Conservation (phyloP, 805 yeast species). For the Cyberlindnera maclurae region DNA sequence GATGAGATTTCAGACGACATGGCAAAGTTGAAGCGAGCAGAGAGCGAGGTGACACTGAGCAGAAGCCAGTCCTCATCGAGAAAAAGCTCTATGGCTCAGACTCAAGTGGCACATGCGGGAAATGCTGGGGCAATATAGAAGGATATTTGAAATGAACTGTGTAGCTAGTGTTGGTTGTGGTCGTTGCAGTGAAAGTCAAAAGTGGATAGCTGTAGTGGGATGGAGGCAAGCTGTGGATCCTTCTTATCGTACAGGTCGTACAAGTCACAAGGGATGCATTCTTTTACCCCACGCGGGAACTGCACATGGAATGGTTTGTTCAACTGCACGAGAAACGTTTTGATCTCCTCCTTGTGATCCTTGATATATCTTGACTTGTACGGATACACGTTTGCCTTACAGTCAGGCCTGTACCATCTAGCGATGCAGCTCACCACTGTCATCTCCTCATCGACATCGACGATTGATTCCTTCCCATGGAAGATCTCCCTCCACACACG, state of each 20-base stretch:
- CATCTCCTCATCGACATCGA: slow-evolving; percentile 4
- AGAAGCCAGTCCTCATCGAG: not conserved
- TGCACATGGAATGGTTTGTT: slow-evolving; percentile 1
- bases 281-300: slow-evolving; percentile 5
- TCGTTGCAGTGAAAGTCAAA: slow-evolving; percentile 5
- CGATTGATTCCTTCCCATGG: slow-evolving; percentile 1
- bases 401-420: slow-evolving; percentile 16
- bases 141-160: too few relatives aligned
- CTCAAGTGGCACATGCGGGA: too few relatives aligned
- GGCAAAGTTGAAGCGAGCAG: slow-evolving; percentile 18
- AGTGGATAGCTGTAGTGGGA: slow-evolving; percentile 29
- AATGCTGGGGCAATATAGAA: too few relatives aligned
- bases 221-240: slow-evolving; percentile 16
- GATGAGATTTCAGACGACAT: slow-evolving; percentile 17
- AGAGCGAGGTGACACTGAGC: slow-evolving; percentile 8
- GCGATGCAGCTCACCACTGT: slow-evolving; percentile 4
- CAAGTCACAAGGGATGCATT: slow-evolving; percentile 5
- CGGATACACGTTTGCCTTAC: slow-evolving; percentile 11
- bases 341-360: slow-evolving; percentile 9
- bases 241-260: slow-evolving; percentile 11
- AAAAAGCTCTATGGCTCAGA: too few relatives aligned
- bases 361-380: slow-evolving; percentile 8
- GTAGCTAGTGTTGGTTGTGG: too few relatives aligned
- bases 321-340: slow-evolving; percentile 8
- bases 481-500: slow-evolving; percentile 11